A percentile compares a stretch with the other conserved stretches of the same genome.
These are phyloP conservation scores for Fusarium foetens DNA, from an alignment of 2,329 filamentous ascomycete species.

Conservation along the genomic window DNA sequence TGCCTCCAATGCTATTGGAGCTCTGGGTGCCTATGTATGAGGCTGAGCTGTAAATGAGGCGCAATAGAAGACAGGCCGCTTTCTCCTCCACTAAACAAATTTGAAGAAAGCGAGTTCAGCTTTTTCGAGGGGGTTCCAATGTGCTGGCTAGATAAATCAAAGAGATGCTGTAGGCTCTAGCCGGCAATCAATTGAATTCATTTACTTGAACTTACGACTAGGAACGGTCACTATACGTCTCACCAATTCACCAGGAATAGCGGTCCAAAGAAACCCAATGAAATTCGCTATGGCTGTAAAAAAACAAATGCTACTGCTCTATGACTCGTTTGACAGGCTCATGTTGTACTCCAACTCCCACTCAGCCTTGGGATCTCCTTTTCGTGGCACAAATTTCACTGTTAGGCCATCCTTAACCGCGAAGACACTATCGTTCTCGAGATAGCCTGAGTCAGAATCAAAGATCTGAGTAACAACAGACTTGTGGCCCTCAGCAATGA, in stretches of 20 bases:
- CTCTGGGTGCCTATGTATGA: not conserved
- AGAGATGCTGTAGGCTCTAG: not conserved
- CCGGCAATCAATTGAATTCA: not conserved
- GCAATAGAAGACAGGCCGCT: not conserved
- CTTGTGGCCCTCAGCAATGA: constrained; percentile 68
- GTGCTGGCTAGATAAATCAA: no score
- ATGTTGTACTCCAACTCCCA: constrained; percentile 37
- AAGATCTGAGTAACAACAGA: constrained; percentile 78
- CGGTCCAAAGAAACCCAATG: not conserved
- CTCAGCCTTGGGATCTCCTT: constrained; percentile 32
- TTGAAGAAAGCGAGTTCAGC: not conserved
- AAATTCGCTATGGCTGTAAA: not conserved
- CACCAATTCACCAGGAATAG: not conserved
- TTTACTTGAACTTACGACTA: not conserved
- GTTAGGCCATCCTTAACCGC: constrained; percentile 40
- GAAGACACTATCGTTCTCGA: constrained; percentile 38
- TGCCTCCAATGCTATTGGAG: not conserved
- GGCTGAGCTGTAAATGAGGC: not conserved
- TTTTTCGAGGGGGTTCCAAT: fast-evolving
- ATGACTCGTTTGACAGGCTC: constrained; percentile 13
- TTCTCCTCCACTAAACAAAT: no score
- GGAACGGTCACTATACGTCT: no score
- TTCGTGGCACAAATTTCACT: constrained; percentile 35
- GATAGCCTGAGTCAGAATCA: constrained; percentile 35
- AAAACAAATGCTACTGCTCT: not conserved